These are phyloP conservation scores for Trametes polyzona DNA, from an alignment of 1,284 basidiomycete genomes.

Conservation along the genomic window DNA sequence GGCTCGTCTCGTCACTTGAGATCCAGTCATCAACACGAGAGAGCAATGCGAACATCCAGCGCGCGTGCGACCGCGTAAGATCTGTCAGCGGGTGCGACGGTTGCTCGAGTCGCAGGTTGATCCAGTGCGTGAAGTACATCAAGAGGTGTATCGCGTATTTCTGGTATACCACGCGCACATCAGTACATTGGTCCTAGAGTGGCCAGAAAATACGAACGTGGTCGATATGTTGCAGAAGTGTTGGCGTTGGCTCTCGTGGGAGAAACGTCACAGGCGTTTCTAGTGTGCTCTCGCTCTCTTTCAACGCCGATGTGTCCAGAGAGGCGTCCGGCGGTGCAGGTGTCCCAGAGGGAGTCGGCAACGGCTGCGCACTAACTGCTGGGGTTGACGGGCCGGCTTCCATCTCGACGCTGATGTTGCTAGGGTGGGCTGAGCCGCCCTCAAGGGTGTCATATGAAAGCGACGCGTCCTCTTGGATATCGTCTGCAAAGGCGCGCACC, in stretches of 20 bases:
- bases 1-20: constrained; percentile 78
- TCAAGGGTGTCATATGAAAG: constrained; percentile 25
- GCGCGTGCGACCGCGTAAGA: constrained; percentile 68
- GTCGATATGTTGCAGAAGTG: constrained; percentile 60
- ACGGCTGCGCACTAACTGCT: constrained; percentile 38
- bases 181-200: constrained; percentile 4
- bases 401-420: neutral
- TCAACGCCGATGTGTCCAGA: neutral
- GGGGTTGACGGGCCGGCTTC: neutral
- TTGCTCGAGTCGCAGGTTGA: constrained; percentile 60
- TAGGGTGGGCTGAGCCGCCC: neutral
- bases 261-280: constrained; percentile 10
- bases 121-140: constrained; percentile 85
- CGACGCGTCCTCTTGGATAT: constrained; percentile 14
- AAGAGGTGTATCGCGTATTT: constrained; percentile 73
- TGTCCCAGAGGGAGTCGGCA: constrained; percentile 46
- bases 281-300: constrained; percentile 9
- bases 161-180: constrained; percentile 41
- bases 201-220: constrained; percentile 41
- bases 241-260: constrained; percentile 59
- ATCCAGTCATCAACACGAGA: constrained; percentile 74
- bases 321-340: constrained; percentile 36
- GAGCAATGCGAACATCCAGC: constrained; percentile 86
- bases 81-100: constrained; percentile 43
- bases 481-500: constrained; percentile 41